phyloP scores from a whole-genome alignment of 164 flowering plant species.

The Liriodendron chinense region DNA sequence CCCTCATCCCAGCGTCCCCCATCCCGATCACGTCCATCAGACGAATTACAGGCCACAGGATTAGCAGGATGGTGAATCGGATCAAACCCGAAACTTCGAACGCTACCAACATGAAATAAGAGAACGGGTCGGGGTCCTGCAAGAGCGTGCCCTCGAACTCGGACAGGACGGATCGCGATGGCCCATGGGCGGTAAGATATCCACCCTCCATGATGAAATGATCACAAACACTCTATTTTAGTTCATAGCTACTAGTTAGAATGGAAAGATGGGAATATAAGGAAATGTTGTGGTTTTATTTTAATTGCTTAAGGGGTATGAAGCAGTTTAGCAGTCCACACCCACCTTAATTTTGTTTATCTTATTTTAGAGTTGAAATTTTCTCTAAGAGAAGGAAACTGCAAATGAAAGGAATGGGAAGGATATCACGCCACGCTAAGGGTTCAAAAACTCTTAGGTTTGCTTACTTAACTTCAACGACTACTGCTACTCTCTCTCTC shows the following conservation, averaged over 20 bases:
- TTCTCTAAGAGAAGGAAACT: slow-evolving; percentile 6
- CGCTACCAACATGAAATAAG: slow-evolving; percentile 97
- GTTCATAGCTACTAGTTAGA: background rate
- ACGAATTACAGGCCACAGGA: slow-evolving; percentile 67
- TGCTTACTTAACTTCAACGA: slow-evolving; percentile 22
- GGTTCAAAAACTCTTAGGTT: slow-evolving; percentile 1
- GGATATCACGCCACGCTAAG: slow-evolving; percentile 35
- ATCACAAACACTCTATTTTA: background rate
- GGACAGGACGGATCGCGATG: slow-evolving; percentile 45
- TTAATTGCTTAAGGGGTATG: slow-evolving; percentile 1
- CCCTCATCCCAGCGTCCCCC: slow-evolving; percentile 45
- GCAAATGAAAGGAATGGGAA: background rate
- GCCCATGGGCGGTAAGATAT: background rate
- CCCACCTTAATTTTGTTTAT: slow-evolving; percentile 22
- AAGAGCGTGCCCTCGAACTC: slow-evolving; percentile 78
- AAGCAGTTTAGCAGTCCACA: slow-evolving; percentile 51
- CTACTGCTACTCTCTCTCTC: background rate
- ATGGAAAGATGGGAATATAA: background rate
- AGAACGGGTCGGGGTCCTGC: slow-evolving; percentile 55
- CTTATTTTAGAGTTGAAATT: background rate
- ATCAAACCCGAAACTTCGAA: slow-evolving; percentile 83
- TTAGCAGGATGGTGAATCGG: slow-evolving; percentile 59
- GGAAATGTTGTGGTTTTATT: background rate
- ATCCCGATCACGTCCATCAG: slow-evolving; percentile 40
- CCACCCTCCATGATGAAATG: slow-evolving; percentile 6